These are phyloP conservation scores for Penicillium goetzii DNA, from an alignment of 495 filamentous ascomycete species.

Conservation along the genomic window DNA sequence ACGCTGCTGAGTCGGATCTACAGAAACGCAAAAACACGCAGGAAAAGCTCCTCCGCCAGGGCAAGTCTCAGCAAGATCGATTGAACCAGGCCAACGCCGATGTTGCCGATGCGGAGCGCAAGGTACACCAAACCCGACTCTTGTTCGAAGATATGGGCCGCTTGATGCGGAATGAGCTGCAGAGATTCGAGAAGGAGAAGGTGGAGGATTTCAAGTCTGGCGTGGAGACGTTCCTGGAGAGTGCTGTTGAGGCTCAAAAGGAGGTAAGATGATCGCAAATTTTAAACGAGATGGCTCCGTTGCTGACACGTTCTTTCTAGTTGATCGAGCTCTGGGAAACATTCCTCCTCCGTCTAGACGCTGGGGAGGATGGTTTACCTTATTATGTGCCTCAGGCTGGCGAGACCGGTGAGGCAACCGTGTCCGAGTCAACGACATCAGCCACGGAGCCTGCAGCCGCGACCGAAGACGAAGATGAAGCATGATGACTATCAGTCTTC, in stretches of 20 bases:
- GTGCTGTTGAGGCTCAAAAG: constrained; percentile 96
- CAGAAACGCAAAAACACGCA: constrained; percentile 82
- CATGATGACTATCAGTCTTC: constrained; percentile 7
- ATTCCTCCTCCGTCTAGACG: constrained; percentile 91
- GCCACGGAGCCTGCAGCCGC: constrained; percentile 33
- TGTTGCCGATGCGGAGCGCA: constrained; percentile 88
- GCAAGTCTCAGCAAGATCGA: constrained; percentile 92
- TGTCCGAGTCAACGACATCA: constrained; percentile 29
- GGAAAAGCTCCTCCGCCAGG: constrained; percentile 90
- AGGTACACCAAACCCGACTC: constrained; percentile 86
- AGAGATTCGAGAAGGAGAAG: constrained; percentile 95
- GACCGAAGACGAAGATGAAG: constrained; percentile 25
- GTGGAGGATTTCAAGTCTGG: constrained; percentile 99
- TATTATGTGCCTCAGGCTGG: constrained; percentile 66
- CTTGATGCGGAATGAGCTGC: constrained; percentile 86
- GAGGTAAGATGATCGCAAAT: constrained; percentile 64
- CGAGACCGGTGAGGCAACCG: constrained; percentile 22
- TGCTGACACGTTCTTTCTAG: constrained; percentile 49
- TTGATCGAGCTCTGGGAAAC: constrained; percentile 99
- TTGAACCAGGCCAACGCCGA: constrained; percentile 89
- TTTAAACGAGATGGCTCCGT: neutral
- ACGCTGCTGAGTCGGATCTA: constrained; percentile 83
- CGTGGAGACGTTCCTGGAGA: constrained; percentile 95
- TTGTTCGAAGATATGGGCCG: constrained; percentile 98
- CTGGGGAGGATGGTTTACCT: constrained; percentile 82